Conservation (phyloP, 352 stramenopile genomes). For the Phytophthora brassicae region DNA sequence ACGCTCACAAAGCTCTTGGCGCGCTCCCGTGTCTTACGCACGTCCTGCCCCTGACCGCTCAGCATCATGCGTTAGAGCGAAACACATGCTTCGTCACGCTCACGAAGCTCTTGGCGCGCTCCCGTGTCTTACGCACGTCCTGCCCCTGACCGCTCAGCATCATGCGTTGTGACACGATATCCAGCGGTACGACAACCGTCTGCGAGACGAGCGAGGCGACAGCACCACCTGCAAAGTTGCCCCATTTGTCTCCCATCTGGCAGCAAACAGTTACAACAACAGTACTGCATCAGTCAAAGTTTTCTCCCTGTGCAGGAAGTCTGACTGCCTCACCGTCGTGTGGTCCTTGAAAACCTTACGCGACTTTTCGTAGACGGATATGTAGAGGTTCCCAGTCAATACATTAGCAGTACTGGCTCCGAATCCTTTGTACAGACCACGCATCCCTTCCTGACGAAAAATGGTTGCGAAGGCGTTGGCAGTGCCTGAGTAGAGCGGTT, state of each 20-base stretch:
- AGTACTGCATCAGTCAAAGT: background rate
- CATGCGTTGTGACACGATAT: constrained; percentile 90
- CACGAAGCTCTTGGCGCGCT: constrained; percentile 60
- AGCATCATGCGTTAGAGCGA: constrained; percentile 92
- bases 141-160: constrained; percentile 85
- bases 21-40: constrained; percentile 57
- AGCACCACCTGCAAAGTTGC: constrained; percentile 80
- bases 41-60: constrained; percentile 67
- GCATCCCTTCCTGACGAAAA: constrained; percentile 67
- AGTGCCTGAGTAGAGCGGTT: constrained; percentile 77
- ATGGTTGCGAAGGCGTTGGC: constrained; percentile 88
- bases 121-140: constrained; percentile 56
- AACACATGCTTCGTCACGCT: constrained; percentile 59
- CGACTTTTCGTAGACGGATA: constrained; percentile 85
- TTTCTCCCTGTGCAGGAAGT: too few species aligned
- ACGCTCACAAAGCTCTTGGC: constrained; percentile 61
- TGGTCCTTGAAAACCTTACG: constrained; percentile 69
- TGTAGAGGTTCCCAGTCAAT: constrained; percentile 88
- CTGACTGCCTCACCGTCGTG: constrained; percentile 39
- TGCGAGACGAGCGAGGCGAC: constrained; percentile 82
- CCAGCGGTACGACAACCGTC: constrained; percentile 84
- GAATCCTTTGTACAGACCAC: constrained; percentile 88
- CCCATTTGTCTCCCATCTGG: constrained; percentile 56
- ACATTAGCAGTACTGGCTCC: constrained; percentile 86
- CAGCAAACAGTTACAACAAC: constrained; percentile 4